Conservation (phyloP, 768 basidiomycete species). For the Mycena sanguinolenta region DNA sequence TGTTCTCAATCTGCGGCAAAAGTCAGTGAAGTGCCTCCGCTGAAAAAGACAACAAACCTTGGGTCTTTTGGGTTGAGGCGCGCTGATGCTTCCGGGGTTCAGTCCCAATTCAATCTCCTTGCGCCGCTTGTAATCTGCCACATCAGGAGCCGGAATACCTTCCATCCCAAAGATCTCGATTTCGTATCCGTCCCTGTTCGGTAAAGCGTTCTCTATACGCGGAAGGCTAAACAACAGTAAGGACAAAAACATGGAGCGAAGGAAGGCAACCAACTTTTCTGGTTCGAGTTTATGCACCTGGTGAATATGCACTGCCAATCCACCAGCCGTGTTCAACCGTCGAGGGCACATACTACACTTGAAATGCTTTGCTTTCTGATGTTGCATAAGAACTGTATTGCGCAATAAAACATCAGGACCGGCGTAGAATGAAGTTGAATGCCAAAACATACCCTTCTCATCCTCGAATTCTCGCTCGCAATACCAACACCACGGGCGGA, state of each 20-base stretch:
- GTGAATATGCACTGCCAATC: constrained; percentile 96
- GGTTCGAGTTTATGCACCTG: constrained; percentile 99
- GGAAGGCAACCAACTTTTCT: constrained; percentile 72
- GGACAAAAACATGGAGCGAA: constrained; percentile 4
- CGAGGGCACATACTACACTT: constrained; percentile 97
- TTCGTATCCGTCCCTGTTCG: constrained; percentile 97
- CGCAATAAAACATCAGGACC: constrained; percentile 14
- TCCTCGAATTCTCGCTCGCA: constrained; percentile 99
- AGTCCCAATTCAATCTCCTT: constrained; percentile 96
- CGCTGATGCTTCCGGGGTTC: constrained; percentile 83
- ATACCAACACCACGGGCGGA: constrained; percentile 99
- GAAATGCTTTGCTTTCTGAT: constrained; percentile 99
- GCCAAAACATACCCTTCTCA: constrained; percentile 84
- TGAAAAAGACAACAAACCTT: constrained; percentile 49
- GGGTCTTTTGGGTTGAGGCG: constrained; percentile 84
- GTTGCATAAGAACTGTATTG: constrained; percentile 91
- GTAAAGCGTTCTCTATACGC: constrained; percentile 97
- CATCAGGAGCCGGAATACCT: constrained; percentile 93
- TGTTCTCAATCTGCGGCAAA: constrained; percentile 68
- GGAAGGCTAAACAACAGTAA: constrained; percentile 61
- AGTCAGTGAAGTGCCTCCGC: neutral
- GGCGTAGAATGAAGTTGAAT: neutral
- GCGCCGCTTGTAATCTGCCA: constrained; percentile 95
- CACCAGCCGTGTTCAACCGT: constrained; percentile 96
- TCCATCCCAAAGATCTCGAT: constrained; percentile 99